Percentiles rank a stretch among this genome's conserved stretches.
These are phyloP conservation scores for Hyphopichia buzzinii DNA, from an alignment of 1,139 yeast species.

Conservation along the genomic window DNA sequence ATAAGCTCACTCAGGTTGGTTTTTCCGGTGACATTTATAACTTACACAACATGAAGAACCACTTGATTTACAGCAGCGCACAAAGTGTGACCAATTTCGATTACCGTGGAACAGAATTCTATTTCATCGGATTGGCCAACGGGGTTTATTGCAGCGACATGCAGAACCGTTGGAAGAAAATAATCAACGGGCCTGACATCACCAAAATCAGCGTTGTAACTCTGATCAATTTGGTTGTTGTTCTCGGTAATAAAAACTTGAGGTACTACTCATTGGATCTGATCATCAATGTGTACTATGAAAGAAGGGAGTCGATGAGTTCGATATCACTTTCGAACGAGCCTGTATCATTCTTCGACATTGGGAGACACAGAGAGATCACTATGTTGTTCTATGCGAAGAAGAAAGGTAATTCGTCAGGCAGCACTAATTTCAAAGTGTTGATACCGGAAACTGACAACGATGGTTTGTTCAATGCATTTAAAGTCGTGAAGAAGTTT, in stretches of 20 bases:
- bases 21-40: slow-evolving; percentile 27
- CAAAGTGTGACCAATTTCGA: slow-evolving; percentile 26
- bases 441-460: slow-evolving; percentile 50
- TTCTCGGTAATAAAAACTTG: slow-evolving; percentile 59
- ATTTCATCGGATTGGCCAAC: slow-evolving; percentile 32
- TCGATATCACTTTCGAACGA: slow-evolving; percentile 38
- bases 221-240: slow-evolving; percentile 54
- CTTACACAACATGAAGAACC: slow-evolving; percentile 19
- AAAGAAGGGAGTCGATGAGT: slow-evolving; percentile 27
- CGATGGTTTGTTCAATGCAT: slow-evolving; percentile 48
- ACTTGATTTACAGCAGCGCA: slow-evolving; percentile 27
- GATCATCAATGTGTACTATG: slow-evolving; percentile 39
- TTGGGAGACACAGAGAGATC: slow-evolving; percentile 62
- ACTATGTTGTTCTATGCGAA: slow-evolving; percentile 55
- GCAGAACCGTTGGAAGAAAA: slow-evolving; percentile 57
- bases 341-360: slow-evolving; percentile 49
- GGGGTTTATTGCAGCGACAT: slow-evolving; percentile 51
- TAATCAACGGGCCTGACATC: slow-evolving; percentile 53
- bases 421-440: slow-evolving; percentile 51
- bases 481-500: slow-evolving; percentile 49
- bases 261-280: slow-evolving; percentile 59
- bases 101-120: slow-evolving; percentile 23
- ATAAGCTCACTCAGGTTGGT: slow-evolving; percentile 20
- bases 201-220: slow-evolving; percentile 63
- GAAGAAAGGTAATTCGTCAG: slow-evolving; percentile 44